Evolutionary conservation across 164 flowering plant species (phyloP).

Genomic region (Chloranthus sessilifolius): DNA sequence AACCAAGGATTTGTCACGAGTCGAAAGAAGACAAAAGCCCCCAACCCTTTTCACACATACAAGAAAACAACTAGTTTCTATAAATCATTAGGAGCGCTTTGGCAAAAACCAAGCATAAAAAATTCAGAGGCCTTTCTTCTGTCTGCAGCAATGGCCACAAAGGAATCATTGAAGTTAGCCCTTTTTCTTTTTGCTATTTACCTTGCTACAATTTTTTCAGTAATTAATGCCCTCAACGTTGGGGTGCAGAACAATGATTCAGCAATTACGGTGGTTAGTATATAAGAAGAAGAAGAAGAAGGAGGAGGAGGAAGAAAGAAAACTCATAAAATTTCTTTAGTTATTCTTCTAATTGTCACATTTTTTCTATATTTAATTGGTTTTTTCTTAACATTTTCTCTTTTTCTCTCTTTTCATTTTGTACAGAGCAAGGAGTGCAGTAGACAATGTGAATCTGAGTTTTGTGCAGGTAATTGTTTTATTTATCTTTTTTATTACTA

Average conservation of each 20-base stretch:
- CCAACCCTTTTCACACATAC: slow-evolving; percentile 1
- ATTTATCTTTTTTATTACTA: background rate
- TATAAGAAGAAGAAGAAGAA: too few relatives aligned
- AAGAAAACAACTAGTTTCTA: background rate
- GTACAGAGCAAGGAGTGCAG: slow-evolving; percentile 67
- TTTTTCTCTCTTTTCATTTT: background rate
- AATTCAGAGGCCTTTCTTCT: slow-evolving; percentile 14
- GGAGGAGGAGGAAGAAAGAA: too few relatives aligned
- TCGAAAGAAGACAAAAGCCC: slow-evolving; percentile 27
- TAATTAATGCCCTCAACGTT: slow-evolving; percentile 38
- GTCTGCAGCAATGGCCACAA: slow-evolving; percentile 19
- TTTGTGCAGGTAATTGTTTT: slow-evolving; percentile 53
- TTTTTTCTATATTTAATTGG: background rate
- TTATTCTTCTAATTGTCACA: background rate
- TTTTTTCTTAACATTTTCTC: background rate
- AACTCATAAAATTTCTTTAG: background rate
- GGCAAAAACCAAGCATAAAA: slow-evolving; percentile 26
- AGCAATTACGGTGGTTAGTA: slow-evolving; percentile 27
- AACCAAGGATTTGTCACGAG: slow-evolving; percentile 29
- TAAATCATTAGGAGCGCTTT: slow-evolving; percentile 23
- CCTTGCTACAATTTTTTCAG: slow-evolving; percentile 11
- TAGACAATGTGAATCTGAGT: slow-evolving; percentile 76
- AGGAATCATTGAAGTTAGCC: slow-evolving; percentile 17
- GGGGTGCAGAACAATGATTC: slow-evolving; percentile 35
- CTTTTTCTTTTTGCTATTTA: slow-evolving; percentile 16